Conservation (phyloP, 768 basidiomycete species). For the Fistulinella prunicolor region DNA sequence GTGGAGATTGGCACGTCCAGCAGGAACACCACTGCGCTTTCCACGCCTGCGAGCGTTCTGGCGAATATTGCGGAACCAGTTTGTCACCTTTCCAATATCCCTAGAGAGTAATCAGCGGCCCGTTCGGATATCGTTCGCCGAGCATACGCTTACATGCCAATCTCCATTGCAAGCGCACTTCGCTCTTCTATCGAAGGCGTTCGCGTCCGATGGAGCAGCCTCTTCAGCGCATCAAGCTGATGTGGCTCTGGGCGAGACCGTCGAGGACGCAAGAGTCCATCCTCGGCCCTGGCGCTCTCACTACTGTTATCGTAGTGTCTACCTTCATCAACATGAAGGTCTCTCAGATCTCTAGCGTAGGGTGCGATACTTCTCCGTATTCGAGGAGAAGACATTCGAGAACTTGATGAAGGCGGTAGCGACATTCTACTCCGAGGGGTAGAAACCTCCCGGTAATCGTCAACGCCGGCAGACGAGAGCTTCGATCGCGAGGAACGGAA, state of each 20-base stretch:
- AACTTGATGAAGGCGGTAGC: constrained; percentile 27
- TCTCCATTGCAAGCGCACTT: constrained; percentile 64
- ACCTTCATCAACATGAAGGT: constrained; percentile 28
- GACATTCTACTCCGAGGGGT: constrained; percentile 31
- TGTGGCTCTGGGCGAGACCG: constrained; percentile 77
- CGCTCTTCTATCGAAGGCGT: constrained; percentile 82
- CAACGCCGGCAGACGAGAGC: constrained; percentile 11
- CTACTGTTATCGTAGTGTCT: constrained; percentile 20
- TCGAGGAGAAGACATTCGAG: constrained; percentile 31
- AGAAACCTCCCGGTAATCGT: constrained; percentile 19
- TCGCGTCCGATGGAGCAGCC: constrained; percentile 61
- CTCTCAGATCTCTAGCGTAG: constrained; percentile 26
- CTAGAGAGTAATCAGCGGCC: constrained; percentile 31
- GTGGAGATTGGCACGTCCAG: constrained; percentile 35
- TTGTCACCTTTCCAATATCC: constrained; percentile 83
- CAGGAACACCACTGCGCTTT: constrained; percentile 41
- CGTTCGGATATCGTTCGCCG: neutral
- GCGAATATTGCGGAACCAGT: constrained; percentile 84
- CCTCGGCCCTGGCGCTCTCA: constrained; percentile 23
- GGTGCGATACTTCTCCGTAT: constrained; percentile 25
- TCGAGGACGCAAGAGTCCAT: constrained; percentile 51
- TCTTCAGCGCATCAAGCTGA: constrained; percentile 74
- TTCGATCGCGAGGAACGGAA: constrained; percentile 12
- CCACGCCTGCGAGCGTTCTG: constrained; percentile 77
- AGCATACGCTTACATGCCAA: constrained; percentile 61